Evolutionary conservation across 1,284 basidiomycete genomes (phyloP).

Genomic region (Bondarzewia mesenterica): DNA sequence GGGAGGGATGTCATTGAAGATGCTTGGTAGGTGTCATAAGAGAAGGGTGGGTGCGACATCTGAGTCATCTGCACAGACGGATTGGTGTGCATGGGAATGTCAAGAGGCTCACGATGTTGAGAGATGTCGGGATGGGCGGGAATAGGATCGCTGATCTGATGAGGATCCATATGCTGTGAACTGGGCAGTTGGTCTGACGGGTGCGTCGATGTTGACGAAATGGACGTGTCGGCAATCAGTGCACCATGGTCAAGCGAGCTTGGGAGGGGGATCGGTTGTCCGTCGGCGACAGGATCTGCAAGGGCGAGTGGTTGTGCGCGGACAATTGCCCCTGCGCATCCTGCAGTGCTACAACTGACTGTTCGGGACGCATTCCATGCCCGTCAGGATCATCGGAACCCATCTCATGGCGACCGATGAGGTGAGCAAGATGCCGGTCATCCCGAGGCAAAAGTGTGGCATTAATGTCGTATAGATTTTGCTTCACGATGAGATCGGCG

Average conservation of each 20-base stretch:
- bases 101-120: background rate
- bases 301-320: background rate
- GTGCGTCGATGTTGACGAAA: background rate
- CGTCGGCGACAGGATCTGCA: background rate
- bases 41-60: background rate
- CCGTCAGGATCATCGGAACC: too few relatives aligned
- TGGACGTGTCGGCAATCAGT: background rate
- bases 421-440: too few relatives aligned
- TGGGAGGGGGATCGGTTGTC: background rate
- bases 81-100: background rate
- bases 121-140: background rate
- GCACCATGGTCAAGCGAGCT: background rate
- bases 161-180: background rate
- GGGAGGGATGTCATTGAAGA: background rate
- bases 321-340: background rate
- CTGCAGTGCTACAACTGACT: too few relatives aligned
- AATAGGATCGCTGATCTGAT: background rate
- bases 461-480: constrained; percentile 9
- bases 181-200: background rate
- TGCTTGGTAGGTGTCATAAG: background rate
- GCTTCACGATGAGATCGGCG: constrained; percentile 8
- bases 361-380: too few relatives aligned
- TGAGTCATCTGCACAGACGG: background rate
- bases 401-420: too few relatives aligned
- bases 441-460: constrained; percentile 1